Evolutionary conservation across 208 protist genomes (phyloP), one percentile per base, ranked within the genome.

Genomic region (Crithidia thermophila): DNA sequence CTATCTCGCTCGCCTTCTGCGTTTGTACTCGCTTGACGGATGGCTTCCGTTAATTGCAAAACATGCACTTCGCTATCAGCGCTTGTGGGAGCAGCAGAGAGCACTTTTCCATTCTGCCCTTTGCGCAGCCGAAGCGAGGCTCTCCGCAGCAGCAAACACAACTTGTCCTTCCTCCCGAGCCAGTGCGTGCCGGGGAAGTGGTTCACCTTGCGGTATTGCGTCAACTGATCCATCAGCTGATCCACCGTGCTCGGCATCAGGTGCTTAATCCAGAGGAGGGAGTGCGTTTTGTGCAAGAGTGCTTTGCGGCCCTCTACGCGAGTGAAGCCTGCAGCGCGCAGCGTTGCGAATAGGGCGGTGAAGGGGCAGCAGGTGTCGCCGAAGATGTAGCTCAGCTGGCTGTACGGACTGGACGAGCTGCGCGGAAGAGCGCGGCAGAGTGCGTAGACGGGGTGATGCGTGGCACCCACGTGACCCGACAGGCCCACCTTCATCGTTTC

Each of bases 151-250:
- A 83, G 69, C 18, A 57, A 62, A 43, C 89, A 89, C 20, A 98
- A 77, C 27, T 76, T 70, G 57, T 94, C 88, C 60, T 98, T 98
- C 27, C 85, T 75, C 20, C 82, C 86, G 39, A 98, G 78, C 28
- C 84, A 64, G 69, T 82, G 85, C 13, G 85, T 96, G 6, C 84
- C 86, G 7, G 93, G 94, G 45, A 98, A 95, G 72, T 96, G 94
- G 59, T 98, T 98, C 28, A 96, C 71, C 23, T 82, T 77, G 43
- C 97, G 93, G 65, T 75, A 94, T 3, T 37, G 47, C 9, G 49
- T 13, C 3, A 45, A 7, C 40, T 62, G 66, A 28, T 2, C 11
- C 57, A 52, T 50, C 13, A 59, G n/a, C 28, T 72, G 45, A 43
- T 72, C 49, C 39, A 72, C 55, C 57, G 52, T 63, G 55, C 88